Percentiles rank a stretch among this genome's conserved stretches.
Evolutionary conservation across 202 grass and related monocot genomes (phyloP).

Genomic region (Miscanthus sacchariflorus): DNA sequence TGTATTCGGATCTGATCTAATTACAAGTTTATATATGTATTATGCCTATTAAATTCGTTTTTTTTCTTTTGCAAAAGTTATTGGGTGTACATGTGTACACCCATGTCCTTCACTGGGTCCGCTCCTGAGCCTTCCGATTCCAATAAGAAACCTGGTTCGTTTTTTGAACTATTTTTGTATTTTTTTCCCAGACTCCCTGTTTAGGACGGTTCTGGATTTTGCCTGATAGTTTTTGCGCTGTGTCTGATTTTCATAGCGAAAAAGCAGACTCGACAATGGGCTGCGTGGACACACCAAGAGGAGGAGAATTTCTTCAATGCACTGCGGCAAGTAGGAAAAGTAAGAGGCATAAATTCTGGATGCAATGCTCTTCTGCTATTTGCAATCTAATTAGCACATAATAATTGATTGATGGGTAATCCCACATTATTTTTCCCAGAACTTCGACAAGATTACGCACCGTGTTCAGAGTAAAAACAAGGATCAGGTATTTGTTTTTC

Average conservation of each 20-base stretch:
- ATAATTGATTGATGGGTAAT: constrained; percentile 48
- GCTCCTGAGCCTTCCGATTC: constrained; percentile 15
- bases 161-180: constrained; percentile 13
- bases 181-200: neutral
- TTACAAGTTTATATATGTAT: no score
- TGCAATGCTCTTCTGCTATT: constrained; percentile 42
- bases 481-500: constrained; percentile 76
- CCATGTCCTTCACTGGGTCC: no score
- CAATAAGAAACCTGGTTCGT: constrained; percentile 45
- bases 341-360: constrained; percentile 51
- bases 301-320: constrained; percentile 99
- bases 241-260: constrained; percentile 53
- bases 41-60: no score
- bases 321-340: constrained; percentile 97
- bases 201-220: constrained; percentile 36
- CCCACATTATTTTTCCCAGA: constrained; percentile 55
- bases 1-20: no score
- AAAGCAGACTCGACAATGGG: constrained; percentile 86
- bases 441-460: constrained; percentile 97
- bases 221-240: constrained; percentile 6
- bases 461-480: constrained; percentile 99
- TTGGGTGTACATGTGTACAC: no score
- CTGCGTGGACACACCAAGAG: constrained; percentile 94
- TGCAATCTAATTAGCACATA: constrained; percentile 20
- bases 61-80: no score